Evolutionary conservation across 345 rosid species (phyloP).

Genomic region (Eucalyptus shirleyi): DNA sequence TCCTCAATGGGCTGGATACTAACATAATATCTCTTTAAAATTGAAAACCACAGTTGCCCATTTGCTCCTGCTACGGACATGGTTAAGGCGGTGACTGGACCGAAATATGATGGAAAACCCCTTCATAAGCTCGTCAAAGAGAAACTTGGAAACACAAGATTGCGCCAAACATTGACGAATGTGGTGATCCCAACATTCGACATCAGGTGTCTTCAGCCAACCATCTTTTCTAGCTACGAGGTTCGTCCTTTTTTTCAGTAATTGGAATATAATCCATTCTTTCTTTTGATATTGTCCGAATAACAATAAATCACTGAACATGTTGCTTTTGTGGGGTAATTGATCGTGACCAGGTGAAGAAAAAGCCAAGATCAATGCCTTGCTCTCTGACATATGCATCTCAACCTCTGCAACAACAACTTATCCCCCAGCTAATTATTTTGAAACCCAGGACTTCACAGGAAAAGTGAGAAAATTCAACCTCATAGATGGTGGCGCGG

Average conservation of each 20-base stretch:
- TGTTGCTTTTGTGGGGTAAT: neutral
- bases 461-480: slow-evolving; percentile 12
- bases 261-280: neutral
- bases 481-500: slow-evolving; percentile 25
- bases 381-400: slow-evolving; percentile 11
- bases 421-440: slow-evolving; percentile 13
- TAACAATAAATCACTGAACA: neutral
- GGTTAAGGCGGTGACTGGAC: slow-evolving; percentile 3
- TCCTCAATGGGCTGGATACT: neutral
- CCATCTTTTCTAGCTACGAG: slow-evolving; percentile 14
- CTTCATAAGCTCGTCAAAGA: slow-evolving; percentile 3
- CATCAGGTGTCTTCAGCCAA: slow-evolving; percentile 16
- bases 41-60: neutral
- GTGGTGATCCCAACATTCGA: slow-evolving; percentile 25
- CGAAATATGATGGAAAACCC: slow-evolving; percentile 13
- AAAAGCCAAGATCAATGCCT: neutral
- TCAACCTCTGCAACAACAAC: slow-evolving; percentile 16
- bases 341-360: neutral
- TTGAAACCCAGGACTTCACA: neutral
- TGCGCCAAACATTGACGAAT: slow-evolving; percentile 19
- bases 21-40: neutral
- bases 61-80: neutral
- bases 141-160: slow-evolving; percentile 1
- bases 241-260: neutral
- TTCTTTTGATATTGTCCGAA: neutral